phyloP scores from a whole-genome alignment of 306 rosid species.

The Lupinus albus region DNA sequence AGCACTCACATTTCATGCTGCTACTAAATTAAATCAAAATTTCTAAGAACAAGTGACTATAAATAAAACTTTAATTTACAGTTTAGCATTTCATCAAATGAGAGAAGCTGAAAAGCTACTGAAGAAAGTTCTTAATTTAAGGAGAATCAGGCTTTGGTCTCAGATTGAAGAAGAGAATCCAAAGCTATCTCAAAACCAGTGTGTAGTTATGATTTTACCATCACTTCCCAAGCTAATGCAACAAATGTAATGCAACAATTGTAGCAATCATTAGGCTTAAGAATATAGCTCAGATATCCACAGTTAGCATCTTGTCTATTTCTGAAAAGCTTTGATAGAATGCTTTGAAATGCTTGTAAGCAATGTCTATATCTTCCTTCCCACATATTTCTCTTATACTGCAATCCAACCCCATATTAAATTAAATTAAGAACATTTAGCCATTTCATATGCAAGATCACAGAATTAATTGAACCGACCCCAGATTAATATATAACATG shows the following conservation, averaged over 20 bases:
- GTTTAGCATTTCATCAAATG: constrained; percentile 28
- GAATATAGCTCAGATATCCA: constrained; percentile 57
- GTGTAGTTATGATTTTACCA: constrained; percentile 21
- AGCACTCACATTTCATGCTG: neutral
- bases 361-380: constrained; percentile 85
- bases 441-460: constrained; percentile 7
- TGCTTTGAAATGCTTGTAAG: constrained; percentile 89
- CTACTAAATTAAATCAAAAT: neutral
- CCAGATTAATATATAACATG: constrained; percentile 9
- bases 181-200: constrained; percentile 16
- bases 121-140: constrained; percentile 46
- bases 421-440: constrained; percentile 30
- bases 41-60: neutral
- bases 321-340: constrained; percentile 76
- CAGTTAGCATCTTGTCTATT: constrained; percentile 69
- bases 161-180: constrained; percentile 21
- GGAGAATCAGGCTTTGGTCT: constrained; percentile 44
- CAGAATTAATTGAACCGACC: neutral
- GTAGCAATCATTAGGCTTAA: constrained; percentile 5
- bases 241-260: constrained; percentile 3
- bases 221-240: constrained; percentile 35
- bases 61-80: constrained; percentile 9
- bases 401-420: no score
- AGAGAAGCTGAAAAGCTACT: constrained; percentile 44
- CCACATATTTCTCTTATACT: constrained; percentile 94